Evolutionary conservation across 2,329 filamentous ascomycete genomes (phyloP).

Genomic region (Fusarium pseudocircinatum): DNA sequence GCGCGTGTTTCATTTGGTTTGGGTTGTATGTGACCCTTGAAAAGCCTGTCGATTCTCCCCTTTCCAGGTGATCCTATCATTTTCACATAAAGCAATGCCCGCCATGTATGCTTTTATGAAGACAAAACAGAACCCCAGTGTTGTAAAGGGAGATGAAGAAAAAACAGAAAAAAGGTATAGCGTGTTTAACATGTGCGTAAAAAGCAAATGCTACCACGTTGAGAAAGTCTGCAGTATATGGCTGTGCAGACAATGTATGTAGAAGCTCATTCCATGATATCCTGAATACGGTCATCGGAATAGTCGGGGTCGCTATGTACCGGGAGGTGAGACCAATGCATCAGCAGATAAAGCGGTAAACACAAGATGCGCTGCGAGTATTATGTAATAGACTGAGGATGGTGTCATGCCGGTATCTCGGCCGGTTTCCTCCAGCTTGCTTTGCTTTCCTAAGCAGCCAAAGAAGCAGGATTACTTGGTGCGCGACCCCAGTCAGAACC

Average conservation of each 20-base stretch:
- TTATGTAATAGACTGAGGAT: slow-evolving; percentile 27
- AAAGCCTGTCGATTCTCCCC: neutral
- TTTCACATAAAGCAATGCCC: slow-evolving; percentile 9
- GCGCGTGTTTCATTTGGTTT: neutral
- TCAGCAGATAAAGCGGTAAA: slow-evolving; percentile 3
- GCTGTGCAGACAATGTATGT: slow-evolving; percentile 4
- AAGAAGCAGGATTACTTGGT: slow-evolving; percentile 39
- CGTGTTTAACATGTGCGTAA: neutral
- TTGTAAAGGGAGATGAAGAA: slow-evolving; percentile 15
- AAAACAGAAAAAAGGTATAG: slow-evolving; percentile 2
- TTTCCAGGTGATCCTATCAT: neutral
- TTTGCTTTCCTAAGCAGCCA: slow-evolving; percentile 36
- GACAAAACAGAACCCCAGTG: slow-evolving; percentile 15
- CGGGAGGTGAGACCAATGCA: slow-evolving; percentile 2
- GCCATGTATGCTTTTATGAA: slow-evolving; percentile 12
- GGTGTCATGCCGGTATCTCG: slow-evolving; percentile 13
- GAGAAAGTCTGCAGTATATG: slow-evolving; percentile 9
- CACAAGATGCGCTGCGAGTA: slow-evolving; percentile 35
- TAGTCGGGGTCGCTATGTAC: neutral
- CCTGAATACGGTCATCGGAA: neutral
- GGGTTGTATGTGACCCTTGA: slow-evolving; percentile 1
- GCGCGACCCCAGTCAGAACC: slow-evolving; percentile 55
- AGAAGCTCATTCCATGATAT: neutral
- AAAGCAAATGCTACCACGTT: neutral
- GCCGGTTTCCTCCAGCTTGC: slow-evolving; percentile 21